Evolutionary conservation across 2,329 filamentous ascomycete species (phyloP).

Genomic region (Epichloe gansuensis): DNA sequence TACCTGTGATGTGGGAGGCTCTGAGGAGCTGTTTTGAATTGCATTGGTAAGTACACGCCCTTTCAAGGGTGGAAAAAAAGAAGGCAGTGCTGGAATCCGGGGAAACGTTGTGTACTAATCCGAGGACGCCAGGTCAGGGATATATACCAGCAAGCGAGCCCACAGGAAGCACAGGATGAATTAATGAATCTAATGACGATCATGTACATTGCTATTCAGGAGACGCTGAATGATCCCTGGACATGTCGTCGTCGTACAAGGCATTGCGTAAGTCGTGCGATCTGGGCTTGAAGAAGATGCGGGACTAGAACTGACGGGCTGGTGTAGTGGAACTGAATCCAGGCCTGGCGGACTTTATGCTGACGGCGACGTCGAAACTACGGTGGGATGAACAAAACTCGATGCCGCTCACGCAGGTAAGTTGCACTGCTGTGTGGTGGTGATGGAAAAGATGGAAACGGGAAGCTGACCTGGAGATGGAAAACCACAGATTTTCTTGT

Average conservation of each 20-base stretch:
- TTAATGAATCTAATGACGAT: conserved; percentile 52
- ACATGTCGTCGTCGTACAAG: conserved; percentile 32
- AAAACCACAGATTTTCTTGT: conserved; percentile 50
- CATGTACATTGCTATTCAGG: conserved; percentile 48
- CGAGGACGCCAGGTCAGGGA: conserved; percentile 33
- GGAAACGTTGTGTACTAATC: not conserved
- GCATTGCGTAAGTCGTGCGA: conserved; percentile 36
- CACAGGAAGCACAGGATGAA: conserved; percentile 45
- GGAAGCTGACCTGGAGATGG: conserved; percentile 11
- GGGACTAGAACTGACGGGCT: not conserved
- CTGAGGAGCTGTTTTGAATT: conserved; percentile 37
- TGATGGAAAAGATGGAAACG: not conserved
- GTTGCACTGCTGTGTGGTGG: not conserved
- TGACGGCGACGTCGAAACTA: conserved; percentile 54
- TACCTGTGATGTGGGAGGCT: conserved; percentile 39
- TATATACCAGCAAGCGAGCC: conserved; percentile 27
- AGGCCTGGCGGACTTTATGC: conserved; percentile 57
- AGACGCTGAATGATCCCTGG: conserved; percentile 40
- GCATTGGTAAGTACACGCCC: conserved; percentile 32
- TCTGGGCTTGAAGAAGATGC: not conserved
- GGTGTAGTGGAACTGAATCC: conserved; percentile 47
- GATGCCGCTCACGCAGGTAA: conserved; percentile 51
- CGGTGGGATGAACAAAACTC: conserved; percentile 59
- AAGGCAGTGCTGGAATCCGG: not conserved
- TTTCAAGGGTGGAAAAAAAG: too few species aligned